Evolutionary conservation across 306 rosid species (phyloP), one percentile per base, ranked within the genome.

Genomic region (Mucuna pruriens): DNA sequence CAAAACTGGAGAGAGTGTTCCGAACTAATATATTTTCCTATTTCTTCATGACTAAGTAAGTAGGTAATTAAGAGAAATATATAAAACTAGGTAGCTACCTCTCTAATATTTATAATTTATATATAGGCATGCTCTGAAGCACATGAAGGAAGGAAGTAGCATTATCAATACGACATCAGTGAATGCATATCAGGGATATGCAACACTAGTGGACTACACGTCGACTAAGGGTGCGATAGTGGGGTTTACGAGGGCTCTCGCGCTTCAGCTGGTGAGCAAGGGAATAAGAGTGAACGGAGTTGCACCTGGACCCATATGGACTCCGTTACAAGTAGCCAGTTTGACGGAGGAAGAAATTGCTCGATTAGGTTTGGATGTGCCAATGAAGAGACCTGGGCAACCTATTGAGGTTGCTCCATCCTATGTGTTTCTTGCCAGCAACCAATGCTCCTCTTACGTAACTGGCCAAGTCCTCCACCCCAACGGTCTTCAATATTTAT

Each of bases 381-480:
- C 92, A 0, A 94, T 92, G 98, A 86, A 87, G 70, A 89, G 97
- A 69, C 92, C 96, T 45, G 94, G 97, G 2, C 97, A 94, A 31
- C 98, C 96, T 1, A 36, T 83, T 62, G 96, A 92, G 78, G 94
- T 94, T 57, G 98, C 94, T 20, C 98, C 97, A 0, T 84, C 88
- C 22, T 86, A 63, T 76, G 87, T 86, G 6, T 92, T 92, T 71
- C 97, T 94, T 63, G 97, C 97, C 9, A 49, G 80, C 91, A 89
- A 92, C 66, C 86, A 82, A 0, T 88, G 86, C 75, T 91, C 94
- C 67, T 92, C 97, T 61, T 92, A 91, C 84, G 78, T 90, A 0
- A 84, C 90, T 31, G 98, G 98, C 84, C 97, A 94, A 87, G 92
- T 92, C 68, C 88, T 94, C 33, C 98, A 92, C 79, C 97, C 97